phyloP scores from a whole-genome alignment of 257 asterid genomes.

The Solanum dulcamara region DNA sequence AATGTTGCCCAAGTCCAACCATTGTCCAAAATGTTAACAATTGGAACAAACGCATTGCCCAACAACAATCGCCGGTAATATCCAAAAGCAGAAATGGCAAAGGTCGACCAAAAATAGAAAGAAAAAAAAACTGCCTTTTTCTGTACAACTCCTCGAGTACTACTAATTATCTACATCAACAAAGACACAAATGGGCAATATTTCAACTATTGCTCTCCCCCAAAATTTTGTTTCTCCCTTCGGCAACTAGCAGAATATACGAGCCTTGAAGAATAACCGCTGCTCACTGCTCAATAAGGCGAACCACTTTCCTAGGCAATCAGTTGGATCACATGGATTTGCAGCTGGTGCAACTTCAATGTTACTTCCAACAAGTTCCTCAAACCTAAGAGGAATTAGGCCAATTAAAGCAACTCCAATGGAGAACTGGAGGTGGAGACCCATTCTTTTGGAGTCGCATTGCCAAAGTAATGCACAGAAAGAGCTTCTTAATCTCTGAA shows the following conservation, averaged over 20 bases:
- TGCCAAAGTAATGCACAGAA: conserved; percentile 23
- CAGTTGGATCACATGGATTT: conserved; percentile 23
- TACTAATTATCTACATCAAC: not conserved
- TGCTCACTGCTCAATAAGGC: conserved; percentile 42
- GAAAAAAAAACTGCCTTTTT: not conserved
- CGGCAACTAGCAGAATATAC: conserved; percentile 12
- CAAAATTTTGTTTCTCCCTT: not conserved
- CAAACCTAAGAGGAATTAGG: conserved; percentile 30
- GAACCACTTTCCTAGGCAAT: conserved; percentile 54
- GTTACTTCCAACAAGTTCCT: conserved; percentile 28
- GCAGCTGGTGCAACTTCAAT: conserved; percentile 4
- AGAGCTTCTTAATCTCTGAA: conserved; percentile 39
- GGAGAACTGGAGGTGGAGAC: conserved; percentile 35
- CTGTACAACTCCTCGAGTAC: not conserved
- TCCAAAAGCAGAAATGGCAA: not conserved
- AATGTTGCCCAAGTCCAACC: not conserved
- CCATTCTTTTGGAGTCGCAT: conserved; percentile 14
- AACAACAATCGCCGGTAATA: not conserved
- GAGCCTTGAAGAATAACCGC: conserved; percentile 33
- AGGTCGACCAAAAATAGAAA: not conserved
- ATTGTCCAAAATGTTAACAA: not conserved
- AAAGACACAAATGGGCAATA: not conserved
- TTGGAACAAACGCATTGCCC: not conserved
- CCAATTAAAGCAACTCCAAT: conserved; percentile 34
- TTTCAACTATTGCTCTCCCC: conserved; percentile 1